Base-by-base conservation (phyloP, 148 eudicot genomes). In the Camellia sinensis region DNA sequence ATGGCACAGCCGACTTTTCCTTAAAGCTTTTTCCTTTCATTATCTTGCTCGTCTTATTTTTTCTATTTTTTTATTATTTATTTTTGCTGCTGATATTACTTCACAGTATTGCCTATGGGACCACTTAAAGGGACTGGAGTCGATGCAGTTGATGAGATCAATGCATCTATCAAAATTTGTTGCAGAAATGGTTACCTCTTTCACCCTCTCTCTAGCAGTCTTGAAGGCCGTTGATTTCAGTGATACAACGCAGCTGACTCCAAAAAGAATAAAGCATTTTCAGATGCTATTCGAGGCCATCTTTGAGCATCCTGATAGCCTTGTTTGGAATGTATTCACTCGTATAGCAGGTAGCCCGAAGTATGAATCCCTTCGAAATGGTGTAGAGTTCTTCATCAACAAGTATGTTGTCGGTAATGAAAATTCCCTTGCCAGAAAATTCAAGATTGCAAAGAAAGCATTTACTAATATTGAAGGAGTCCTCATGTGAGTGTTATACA, bases 81-180 rank as follows among this genome's bases (percentile, higher is more conserved):
- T 29, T 29, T 29, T 29, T 29, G 37, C 66, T 64, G 18, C 13
- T 57, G 22, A 41, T 62, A 48, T 53, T 50, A 65, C 29, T 22
- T 69, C 57, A 77, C 92, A 93, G 99, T 93, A 87, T 82, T 96
- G 99, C 81, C 67, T 96, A 21, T 96, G 98, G 98, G 99, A 96
- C 78, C 97, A 93, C 69, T 96, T 86, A 83, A 92, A 92, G 80
- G 95, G 89, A 76, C 69, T 96, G 78, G 99, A 96, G 80, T 86
- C 94, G 4, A 96, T 93, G 95, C 77, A 89, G 12, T 78, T 92
- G 82, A 78, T 84, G 77, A 89, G 97, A 86, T 96, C 94, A 4
- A 91, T 88, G 90, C 92, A 94, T 81, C 90, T 96, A 46, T 84
- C 99, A 0, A 89, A 91, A 81, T 92, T 96, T 78, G 84, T 84